Evolutionary conservation across 148 eudicot species (phyloP).

Genomic region (Rhododendron ovatum): DNA sequence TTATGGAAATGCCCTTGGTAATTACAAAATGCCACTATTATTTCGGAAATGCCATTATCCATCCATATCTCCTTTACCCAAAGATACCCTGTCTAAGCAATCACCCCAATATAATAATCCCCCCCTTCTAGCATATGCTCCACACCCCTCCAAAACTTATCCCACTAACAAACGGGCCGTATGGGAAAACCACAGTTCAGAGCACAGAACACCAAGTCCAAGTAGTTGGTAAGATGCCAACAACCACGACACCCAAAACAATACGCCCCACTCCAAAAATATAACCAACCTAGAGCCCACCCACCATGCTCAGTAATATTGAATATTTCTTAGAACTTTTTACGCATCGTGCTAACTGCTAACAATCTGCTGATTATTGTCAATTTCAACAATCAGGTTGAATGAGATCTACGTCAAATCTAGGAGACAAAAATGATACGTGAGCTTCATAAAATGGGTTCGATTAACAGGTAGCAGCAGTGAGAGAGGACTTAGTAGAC

Average conservation of each 20-base stretch:
- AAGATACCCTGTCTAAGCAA: neutral
- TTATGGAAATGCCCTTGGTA: neutral
- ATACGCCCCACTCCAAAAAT: neutral
- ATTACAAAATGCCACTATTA: neutral
- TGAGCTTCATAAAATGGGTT: neutral
- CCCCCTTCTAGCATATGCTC: neutral
- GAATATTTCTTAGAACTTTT: neutral
- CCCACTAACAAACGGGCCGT: neutral
- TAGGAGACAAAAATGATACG: neutral
- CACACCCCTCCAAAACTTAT: neutral
- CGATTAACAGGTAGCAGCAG: neutral
- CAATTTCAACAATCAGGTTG: neutral
- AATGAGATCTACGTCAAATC: neutral
- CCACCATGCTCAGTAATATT: neutral
- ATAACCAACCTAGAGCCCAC: neutral
- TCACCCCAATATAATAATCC: neutral
- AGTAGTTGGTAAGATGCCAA: neutral
- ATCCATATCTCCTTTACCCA: neutral
- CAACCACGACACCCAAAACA: neutral
- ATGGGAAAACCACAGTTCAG: neutral
- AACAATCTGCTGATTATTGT: neutral
- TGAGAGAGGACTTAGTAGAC: neutral
- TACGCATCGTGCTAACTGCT: neutral
- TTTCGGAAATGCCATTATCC: neutral
- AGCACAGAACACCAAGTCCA: neutral